These are phyloP conservation scores for Debaryomyces sp. DNA, from an alignment of 1,139 yeast species.

Conservation along the genomic window DNA sequence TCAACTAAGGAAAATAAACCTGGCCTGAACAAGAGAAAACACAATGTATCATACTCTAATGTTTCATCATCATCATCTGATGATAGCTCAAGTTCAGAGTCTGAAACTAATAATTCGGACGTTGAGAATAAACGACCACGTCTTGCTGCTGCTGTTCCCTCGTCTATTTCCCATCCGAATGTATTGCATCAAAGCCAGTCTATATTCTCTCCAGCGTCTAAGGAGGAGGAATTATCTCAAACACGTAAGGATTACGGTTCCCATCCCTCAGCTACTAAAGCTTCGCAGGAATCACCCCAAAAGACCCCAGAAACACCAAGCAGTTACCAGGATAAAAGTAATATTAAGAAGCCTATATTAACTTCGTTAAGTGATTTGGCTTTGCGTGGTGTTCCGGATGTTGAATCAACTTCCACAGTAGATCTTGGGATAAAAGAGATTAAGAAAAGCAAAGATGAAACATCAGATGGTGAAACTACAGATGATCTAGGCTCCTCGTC, in stretches of 20 bases:
- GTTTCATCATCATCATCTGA: neutral
- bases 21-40: neutral
- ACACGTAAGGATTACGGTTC: neutral
- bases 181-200: neutral
- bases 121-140: constrained; percentile 15
- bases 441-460: constrained; percentile 5
- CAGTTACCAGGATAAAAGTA: constrained; percentile 15
- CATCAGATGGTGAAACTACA: constrained; percentile 6
- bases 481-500: constrained; percentile 10
- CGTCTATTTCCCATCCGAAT: constrained; percentile 7
- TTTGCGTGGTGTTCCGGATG: constrained; percentile 64
- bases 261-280: neutral
- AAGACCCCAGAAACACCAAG: constrained; percentile 15
- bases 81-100: constrained; percentile 7
- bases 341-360: constrained; percentile 33
- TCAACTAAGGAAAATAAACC: neutral
- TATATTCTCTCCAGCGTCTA: neutral
- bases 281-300: neutral
- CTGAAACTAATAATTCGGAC: constrained; percentile 12
- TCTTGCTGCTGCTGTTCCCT: constrained; percentile 19
- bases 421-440: neutral
- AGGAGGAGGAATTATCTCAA: neutral
- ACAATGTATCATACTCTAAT: neutral
- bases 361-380: constrained; percentile 61
- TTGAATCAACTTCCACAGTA: constrained; percentile 21